Evolutionary conservation across 352 stramenopile species (phyloP), one percentile per base, ranked within the genome.

Genomic region (Globisporangium lucens): DNA sequence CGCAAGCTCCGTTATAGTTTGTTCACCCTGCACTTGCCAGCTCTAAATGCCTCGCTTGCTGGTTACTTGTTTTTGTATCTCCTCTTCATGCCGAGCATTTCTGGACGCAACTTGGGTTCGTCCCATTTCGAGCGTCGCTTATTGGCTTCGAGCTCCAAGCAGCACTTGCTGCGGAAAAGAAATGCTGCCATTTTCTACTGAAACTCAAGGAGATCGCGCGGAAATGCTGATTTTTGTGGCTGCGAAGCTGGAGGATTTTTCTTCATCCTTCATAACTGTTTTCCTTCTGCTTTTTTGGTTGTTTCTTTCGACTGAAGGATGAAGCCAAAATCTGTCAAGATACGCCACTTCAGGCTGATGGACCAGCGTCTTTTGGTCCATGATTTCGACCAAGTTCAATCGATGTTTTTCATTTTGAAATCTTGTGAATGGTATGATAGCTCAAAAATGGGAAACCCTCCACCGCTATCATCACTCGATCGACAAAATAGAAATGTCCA

Each of bases 11-110:
- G 24, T 0, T 30, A 17, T 17, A 17, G 15, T 10, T 17, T 15
- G 15, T 57, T 57, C 52, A 49, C 22, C 41, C 41, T 49, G 6
- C 41, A 49, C 41, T n/a, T 49, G 17, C 41, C 15, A 49, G 15
- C 4, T 20, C 41, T 9, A 49, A 49, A 5, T 5, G 5, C 12
- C 1, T 3, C 9, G 41, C 41, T 49, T 46, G 13, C 38, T n/a
- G 41, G 15, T 49, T 46, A 4, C 38, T 51, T 56, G 22, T 56
- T 56, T 56, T 30, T 56, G 20, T 27, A 56, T 56, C 49, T 56
- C 49, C 29, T 20, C 17, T 60, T 60, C 55, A 43, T 60, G 55
- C 55, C 17, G 17, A 60, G 55, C 55, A 60, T 43, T 58, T 58
- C 55, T 43, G 55, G 35, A 60, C 30, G 17, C 55, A 43, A n/a